Evolutionary conservation across 2,329 filamentous ascomycete species (phyloP), one percentile per base, ranked within the genome.

Genomic region (Xylogone sp.): DNA sequence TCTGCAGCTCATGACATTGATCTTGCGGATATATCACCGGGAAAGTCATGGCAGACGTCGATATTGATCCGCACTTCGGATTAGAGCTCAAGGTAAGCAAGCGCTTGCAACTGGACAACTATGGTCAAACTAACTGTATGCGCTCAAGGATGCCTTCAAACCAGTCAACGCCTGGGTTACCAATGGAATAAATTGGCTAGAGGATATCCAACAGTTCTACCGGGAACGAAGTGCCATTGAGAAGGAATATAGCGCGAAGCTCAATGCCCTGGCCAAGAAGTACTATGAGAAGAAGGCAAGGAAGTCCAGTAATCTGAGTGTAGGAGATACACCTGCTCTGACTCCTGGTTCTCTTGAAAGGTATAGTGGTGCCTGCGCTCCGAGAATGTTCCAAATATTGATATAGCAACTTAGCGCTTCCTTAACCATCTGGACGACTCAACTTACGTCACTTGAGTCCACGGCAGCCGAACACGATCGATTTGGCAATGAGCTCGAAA

Each of bases 181-280:
- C 57, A 86, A 89, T 69, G 91, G 93, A 58, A 96, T 99, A 68
- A 77, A 82, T 59, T 99, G 93, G 93, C 84, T 99, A 53, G 93
- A 97, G 64, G 94, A 99, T 64, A 89, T 99, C 57, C 90, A 99
- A 70, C 86, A 90, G 66, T 99, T 97, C 76, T 99, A 97, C 76
- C 89, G 94, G 58, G 94, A 99, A 71, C 84, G 95, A 52, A 90
- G 90, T 66, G 84, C 77, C 31, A 96, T 99, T 68, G 94, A 99
- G 74, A 97, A 96, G 73, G 95, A 99, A 69, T 97, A 99, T 70
- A 88, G 90, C 63, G 81, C 87, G 57, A 97, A 93, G 71, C 83
- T 99, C 58, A 88, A 83, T 61, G 84, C 84, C 2, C 76, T 99
- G 47, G 94, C 93, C 50, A 96, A 94, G 76, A 97, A 94, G 69